These are phyloP conservation scores for Gymnopus androsaceus DNA, from an alignment of 1,284 basidiomycete species.

Conservation along the genomic window DNA sequence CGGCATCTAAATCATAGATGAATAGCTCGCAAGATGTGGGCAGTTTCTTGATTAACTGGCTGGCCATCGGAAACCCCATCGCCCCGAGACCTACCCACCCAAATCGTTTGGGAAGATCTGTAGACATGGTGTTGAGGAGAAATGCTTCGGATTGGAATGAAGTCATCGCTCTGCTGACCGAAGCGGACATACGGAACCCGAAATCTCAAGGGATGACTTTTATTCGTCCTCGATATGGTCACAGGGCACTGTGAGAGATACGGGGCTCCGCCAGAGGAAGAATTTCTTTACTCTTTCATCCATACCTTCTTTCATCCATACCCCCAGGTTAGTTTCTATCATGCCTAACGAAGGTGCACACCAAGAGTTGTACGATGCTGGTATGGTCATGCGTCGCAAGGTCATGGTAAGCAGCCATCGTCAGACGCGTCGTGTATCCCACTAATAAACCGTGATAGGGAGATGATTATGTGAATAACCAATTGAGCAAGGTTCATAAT, in stretches of 20 bases:
- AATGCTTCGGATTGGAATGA: background rate
- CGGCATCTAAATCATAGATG: constrained; percentile 36
- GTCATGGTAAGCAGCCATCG: constrained; percentile 36
- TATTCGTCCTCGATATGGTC: too few species aligned
- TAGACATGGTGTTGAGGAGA: constrained; percentile 11
- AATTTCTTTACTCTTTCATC: too few species aligned
- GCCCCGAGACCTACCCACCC: constrained; percentile 44
- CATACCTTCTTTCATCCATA: background rate
- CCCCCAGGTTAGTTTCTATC: background rate
- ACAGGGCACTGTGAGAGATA: background rate
- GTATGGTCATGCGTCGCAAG: constrained; percentile 36
- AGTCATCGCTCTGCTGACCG: background rate
- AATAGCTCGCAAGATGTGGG: constrained; percentile 27
- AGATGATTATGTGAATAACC: constrained; percentile 41
- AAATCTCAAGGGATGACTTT: too few species aligned
- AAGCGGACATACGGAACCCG: too few species aligned
- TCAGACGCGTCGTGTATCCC: background rate
- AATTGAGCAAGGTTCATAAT: constrained; percentile 33
- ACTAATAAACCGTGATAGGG: constrained; percentile 28
- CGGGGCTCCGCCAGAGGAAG: constrained; percentile 1
- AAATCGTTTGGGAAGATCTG: constrained; percentile 25
- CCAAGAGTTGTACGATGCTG: constrained; percentile 41
- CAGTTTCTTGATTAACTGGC: constrained; percentile 33
- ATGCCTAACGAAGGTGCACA: constrained; percentile 35
- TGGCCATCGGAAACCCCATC: constrained; percentile 45